Percentiles rank a stretch among this genome's conserved stretches.
Evolutionary conservation across 805 yeast species (phyloP).

Genomic region (Ascoidea asiatica): DNA sequence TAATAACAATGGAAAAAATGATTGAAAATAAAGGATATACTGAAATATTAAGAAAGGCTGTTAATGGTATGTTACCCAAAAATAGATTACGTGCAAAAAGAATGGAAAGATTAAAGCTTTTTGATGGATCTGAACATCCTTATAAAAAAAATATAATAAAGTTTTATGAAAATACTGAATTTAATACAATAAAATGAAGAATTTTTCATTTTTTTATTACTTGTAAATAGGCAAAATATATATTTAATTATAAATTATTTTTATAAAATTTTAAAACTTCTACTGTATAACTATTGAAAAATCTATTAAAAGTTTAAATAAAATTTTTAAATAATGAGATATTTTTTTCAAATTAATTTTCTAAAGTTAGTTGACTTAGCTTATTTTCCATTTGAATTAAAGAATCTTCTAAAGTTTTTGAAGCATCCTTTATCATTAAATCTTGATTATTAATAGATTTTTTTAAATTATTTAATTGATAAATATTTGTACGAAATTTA

Average conservation of each 20-base stretch:
- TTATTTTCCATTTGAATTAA: background rate
- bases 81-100: conserved; percentile 70
- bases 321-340: no score
- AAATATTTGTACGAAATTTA: no score
- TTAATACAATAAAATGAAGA: no score
- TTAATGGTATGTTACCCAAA: conserved; percentile 92
- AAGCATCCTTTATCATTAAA: background rate
- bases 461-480: no score
- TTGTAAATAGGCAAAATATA: no score
- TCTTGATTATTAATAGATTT: background rate
- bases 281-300: no score
- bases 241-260: no score
- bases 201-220: no score
- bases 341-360: no score
- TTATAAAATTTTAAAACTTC: no score
- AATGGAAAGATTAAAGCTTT: conserved; percentile 71
- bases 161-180: no score
- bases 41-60: conserved; percentile 80
- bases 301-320: no score
- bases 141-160: conserved; percentile 75
- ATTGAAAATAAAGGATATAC: conserved; percentile 71
- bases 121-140: conserved; percentile 83
- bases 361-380: background rate
- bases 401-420: background rate
- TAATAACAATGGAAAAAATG: conserved; percentile 68